Base-by-base conservation (phyloP, 192 early-diverging fungal species). In the Chytriomyces hyalinus region DNA sequence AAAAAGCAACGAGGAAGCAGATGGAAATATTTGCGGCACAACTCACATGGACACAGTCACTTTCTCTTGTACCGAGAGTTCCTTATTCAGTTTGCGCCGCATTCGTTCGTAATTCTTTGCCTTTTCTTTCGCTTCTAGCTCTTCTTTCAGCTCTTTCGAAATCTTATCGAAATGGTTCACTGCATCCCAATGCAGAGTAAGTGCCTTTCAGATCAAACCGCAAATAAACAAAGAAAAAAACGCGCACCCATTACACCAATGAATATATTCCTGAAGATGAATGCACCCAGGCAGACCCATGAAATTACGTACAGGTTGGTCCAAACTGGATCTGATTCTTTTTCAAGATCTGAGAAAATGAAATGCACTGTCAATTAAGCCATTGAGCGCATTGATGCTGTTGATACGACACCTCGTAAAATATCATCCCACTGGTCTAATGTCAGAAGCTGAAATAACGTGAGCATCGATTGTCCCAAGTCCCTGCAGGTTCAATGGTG, bases 201-300 rank as follows among this genome's bases (percentile, higher is more conserved):
- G 20, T 36, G 36, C 36, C 36, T 13, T 13, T 57, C 15, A 20
- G 5, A 20, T 4, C 20, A 57, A 20, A 4, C 53, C 15, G 13
- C 20, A 13, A 57, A 20, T n/a, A 57, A 20, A 20, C 20, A n/a
- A n/a, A 20, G 53, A n/a, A 20, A 3, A n/a, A 9, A 51, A 62
- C 10, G 20, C 74, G 57, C 57, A 78, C 77, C 81, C 83, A 87
- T 83, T 36, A 87, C 84, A 60, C 85, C 85, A 24, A 87, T 78
- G 72, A 87, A 85, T 24, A 87, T 76, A 65, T 87, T 85, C 65
- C 82, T 61, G 50, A 87, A 87, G 49, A 87, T 83, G 53, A 87
- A 87, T 2, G 83, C 83, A 47, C 85, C 85, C 44, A 87, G 67
- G 48, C 79, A 87, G 13, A 81, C 76, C 85, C 85, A 87, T 4